These are phyloP conservation scores for Fraxinus sp. DNA, from an alignment of 305 asterid genomes.

Conservation along the genomic window DNA sequence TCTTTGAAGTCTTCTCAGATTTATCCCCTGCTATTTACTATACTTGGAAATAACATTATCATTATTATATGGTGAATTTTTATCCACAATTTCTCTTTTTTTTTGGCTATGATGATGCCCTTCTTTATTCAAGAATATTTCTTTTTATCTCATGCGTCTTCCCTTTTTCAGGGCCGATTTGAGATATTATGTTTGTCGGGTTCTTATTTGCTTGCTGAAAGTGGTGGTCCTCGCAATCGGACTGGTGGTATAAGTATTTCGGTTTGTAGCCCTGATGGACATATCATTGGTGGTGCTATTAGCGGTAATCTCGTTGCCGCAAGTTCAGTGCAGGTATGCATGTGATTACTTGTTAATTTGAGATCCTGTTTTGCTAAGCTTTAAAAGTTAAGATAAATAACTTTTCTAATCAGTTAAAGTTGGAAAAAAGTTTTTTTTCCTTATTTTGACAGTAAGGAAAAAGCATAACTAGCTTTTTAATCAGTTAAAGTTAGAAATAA, in stretches of 20 bases:
- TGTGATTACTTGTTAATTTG: neutral
- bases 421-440: neutral
- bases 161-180: slow-evolving; percentile 44
- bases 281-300: slow-evolving; percentile 47
- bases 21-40: neutral
- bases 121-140: neutral
- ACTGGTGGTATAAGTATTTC: slow-evolving; percentile 53
- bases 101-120: neutral
- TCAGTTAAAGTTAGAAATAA: neutral
- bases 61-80: neutral
- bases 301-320: slow-evolving; percentile 51
- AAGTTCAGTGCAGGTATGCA: slow-evolving; percentile 41
- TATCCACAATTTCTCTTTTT: neutral
- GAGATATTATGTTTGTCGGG: slow-evolving; percentile 55
- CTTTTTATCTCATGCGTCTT: neutral
- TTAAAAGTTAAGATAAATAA: neutral
- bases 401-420: neutral
- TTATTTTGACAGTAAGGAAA: neutral
- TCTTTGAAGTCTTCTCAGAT: neutral
- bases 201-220: slow-evolving; percentile 46
- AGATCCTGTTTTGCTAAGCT: neutral
- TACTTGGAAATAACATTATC: neutral
- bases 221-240: slow-evolving; percentile 41
- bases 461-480: neutral
- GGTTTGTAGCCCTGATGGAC: slow-evolving; percentile 48